Evolutionary conservation across 257 asterid species (phyloP).

Genomic region (Fraxinus excelsior): DNA sequence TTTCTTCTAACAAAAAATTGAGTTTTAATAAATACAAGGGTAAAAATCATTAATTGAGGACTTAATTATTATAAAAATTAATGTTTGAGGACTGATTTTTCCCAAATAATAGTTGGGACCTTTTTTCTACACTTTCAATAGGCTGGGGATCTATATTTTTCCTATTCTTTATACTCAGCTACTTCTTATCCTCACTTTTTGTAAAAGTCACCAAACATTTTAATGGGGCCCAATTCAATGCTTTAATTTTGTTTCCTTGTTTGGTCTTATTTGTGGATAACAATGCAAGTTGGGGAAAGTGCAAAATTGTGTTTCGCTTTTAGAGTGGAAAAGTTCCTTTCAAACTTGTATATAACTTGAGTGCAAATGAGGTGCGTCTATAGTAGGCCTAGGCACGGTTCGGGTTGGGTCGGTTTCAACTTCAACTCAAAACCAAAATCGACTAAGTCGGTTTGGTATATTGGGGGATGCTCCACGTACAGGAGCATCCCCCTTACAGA

Average conservation of each 20-base stretch:
- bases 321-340: not conserved
- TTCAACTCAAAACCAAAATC: too few species aligned
- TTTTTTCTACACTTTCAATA: not conserved
- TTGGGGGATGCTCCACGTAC: too few species aligned
- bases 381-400: too few species aligned
- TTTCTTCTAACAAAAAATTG: too few species aligned
- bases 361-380: too few species aligned
- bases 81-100: not conserved
- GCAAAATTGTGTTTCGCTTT: not conserved
- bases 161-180: not conserved
- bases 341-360: not conserved
- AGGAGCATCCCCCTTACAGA: too few species aligned
- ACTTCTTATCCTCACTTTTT: not conserved
- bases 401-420: too few species aligned
- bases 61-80: not conserved
- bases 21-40: too few species aligned
- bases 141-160: not conserved
- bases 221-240: not conserved
- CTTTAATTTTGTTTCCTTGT: not conserved
- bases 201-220: not conserved
- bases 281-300: not conserved
- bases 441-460: too few species aligned
- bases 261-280: constrained; percentile 23
- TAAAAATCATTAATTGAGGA: too few species aligned
- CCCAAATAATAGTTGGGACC: not conserved